Conservation (phyloP, 2,329 filamentous ascomycete genomes). For the Scleromitrula shiraiana region DNA sequence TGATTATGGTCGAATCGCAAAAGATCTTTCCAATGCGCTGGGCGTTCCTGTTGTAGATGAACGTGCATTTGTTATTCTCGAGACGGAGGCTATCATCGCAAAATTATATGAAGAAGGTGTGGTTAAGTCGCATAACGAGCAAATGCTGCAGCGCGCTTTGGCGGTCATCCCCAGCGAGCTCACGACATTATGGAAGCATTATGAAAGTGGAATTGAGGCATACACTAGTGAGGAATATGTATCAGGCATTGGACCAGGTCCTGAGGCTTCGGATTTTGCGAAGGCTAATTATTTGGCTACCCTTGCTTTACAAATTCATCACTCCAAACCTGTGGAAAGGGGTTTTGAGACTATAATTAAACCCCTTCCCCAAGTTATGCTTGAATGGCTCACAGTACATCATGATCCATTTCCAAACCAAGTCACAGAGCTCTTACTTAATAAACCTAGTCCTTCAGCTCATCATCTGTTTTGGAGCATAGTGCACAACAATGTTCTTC, state of each 20-base stretch:
- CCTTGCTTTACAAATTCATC: slow-evolving; percentile 70
- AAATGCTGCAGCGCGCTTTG: slow-evolving; percentile 48
- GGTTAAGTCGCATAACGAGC: slow-evolving; percentile 46
- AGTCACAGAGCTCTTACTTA: slow-evolving; percentile 52
- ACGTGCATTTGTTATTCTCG: slow-evolving; percentile 61
- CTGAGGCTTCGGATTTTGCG: slow-evolving; percentile 53
- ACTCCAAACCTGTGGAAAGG: slow-evolving; percentile 43
- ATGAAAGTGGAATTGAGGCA: slow-evolving; percentile 38
- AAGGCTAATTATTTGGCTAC: slow-evolving; percentile 75
- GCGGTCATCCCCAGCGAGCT: slow-evolving; percentile 46
- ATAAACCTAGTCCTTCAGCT: slow-evolving; percentile 65
- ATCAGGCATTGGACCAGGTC: slow-evolving; percentile 57
- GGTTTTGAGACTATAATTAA: slow-evolving; percentile 26
- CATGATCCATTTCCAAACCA: slow-evolving; percentile 67
- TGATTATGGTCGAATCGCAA: slow-evolving; percentile 59
- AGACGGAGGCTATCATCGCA: slow-evolving; percentile 64
- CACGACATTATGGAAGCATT: slow-evolving; percentile 47
- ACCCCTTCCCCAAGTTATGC: slow-evolving; percentile 67
- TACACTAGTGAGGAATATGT: slow-evolving; percentile 44
- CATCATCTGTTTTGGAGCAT: slow-evolving; percentile 80
- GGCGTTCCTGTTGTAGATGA: slow-evolving; percentile 58
- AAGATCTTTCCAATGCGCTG: slow-evolving; percentile 54
- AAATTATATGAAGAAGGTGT: slow-evolving; percentile 57
- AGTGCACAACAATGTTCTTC: slow-evolving; percentile 64
- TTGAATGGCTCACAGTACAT: slow-evolving; percentile 73